These are phyloP conservation scores for Tetracladium maxilliforme DNA, from an alignment of 2,329 filamentous ascomycete species.

Conservation along the genomic window DNA sequence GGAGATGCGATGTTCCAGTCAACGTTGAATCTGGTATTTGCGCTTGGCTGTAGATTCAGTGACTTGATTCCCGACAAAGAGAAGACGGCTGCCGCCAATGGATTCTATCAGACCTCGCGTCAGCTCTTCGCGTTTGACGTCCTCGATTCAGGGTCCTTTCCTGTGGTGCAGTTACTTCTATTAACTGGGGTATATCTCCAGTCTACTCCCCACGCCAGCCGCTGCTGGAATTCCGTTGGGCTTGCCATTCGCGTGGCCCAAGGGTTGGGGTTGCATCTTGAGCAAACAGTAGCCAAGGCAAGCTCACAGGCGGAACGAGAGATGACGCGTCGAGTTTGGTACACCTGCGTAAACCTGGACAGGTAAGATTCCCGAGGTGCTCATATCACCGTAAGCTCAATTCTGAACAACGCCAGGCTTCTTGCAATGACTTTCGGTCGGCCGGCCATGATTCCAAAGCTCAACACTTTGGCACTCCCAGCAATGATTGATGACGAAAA, in stretches of 20 bases:
- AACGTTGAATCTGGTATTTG: slow-evolving; percentile 15
- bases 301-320: slow-evolving; percentile 11
- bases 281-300: background rate
- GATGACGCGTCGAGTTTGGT: slow-evolving; percentile 15
- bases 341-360: slow-evolving; percentile 13
- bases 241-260: slow-evolving; percentile 15
- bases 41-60: slow-evolving; percentile 12
- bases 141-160: slow-evolving; percentile 11
- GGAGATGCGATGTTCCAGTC: slow-evolving; percentile 9
- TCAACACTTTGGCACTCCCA: slow-evolving; percentile 7
- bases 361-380: slow-evolving; percentile 5
- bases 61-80: slow-evolving; percentile 3
- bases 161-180: slow-evolving; percentile 14
- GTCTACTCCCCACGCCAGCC: slow-evolving; percentile 11
- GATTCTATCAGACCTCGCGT: slow-evolving; percentile 13
- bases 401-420: slow-evolving; percentile 5
- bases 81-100: slow-evolving; percentile 6
- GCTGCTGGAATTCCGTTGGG: slow-evolving; percentile 15
- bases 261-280: slow-evolving; percentile 12
- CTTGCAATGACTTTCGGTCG: slow-evolving; percentile 13
- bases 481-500: slow-evolving; percentile 15
- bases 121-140: slow-evolving; percentile 11
- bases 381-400: background rate
- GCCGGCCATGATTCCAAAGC: slow-evolving; percentile 8
- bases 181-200: slow-evolving; percentile 14